Conservation (phyloP, 495 filamentous ascomycete species). For the Lichenothelia convexa region DNA sequence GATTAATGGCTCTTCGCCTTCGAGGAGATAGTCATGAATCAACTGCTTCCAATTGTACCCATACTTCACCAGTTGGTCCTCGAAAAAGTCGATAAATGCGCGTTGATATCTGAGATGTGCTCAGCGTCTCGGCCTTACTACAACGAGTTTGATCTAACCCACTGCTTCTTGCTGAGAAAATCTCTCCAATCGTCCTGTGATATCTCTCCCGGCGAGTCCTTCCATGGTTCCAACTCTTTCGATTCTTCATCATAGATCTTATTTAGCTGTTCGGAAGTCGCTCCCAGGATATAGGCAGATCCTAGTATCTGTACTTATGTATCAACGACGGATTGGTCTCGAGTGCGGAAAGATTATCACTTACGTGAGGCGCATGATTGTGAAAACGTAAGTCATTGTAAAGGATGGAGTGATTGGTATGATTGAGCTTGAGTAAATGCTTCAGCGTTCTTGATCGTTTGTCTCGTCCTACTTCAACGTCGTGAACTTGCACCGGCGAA, state of each 20-base stretch:
- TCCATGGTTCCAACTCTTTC: slow-evolving; percentile 60
- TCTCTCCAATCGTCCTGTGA: slow-evolving; percentile 69
- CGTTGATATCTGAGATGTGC: slow-evolving; percentile 47
- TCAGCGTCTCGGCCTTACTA: slow-evolving; percentile 5
- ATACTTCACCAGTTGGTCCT: slow-evolving; percentile 59
- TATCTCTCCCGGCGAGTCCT: slow-evolving; percentile 67
- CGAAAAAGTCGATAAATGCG: slow-evolving; percentile 81
- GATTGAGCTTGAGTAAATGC: slow-evolving; percentile 77
- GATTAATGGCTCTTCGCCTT: slow-evolving; percentile 58
- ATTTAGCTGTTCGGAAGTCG: slow-evolving; percentile 47
- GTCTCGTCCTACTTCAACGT: slow-evolving; percentile 59
- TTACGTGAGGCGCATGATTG: slow-evolving; percentile 73
- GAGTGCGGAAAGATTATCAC: slow-evolving; percentile 13
- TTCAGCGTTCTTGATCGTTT: slow-evolving; percentile 70
- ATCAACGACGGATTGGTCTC: slow-evolving; percentile 9
- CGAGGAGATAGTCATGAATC: slow-evolving; percentile 54
- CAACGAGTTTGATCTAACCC: slow-evolving; percentile 9
- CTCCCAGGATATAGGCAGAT: slow-evolving; percentile 73
- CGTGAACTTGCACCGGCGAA: slow-evolving; percentile 49
- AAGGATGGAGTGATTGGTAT: slow-evolving; percentile 71
- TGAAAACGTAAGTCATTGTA: slow-evolving; percentile 63
- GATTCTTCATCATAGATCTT: slow-evolving; percentile 61
- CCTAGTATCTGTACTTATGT: slow-evolving; percentile 36
- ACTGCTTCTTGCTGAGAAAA: slow-evolving; percentile 53
- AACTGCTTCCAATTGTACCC: slow-evolving; percentile 73